Base-by-base conservation (phyloP, 164 flowering plant species). In the Vitis rupestris region DNA sequence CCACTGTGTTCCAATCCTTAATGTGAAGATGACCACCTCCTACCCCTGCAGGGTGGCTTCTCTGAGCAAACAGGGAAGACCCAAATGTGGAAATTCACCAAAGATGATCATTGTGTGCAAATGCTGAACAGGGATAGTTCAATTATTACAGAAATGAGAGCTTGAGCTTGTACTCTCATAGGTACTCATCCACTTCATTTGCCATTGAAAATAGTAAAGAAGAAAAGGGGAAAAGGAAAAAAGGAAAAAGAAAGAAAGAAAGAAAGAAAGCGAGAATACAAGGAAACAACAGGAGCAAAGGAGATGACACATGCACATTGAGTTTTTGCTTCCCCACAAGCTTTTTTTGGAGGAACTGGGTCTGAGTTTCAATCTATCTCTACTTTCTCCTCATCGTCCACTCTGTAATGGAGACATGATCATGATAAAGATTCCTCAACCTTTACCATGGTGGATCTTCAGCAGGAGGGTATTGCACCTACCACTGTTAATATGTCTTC, bases 391-490 rank as follows among this genome's bases (percentile, higher is more conserved):
- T 76, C 55, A 17, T n/a, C 61, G 27, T 29, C 44, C 19, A 27
- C 15, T 30, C 51, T 48, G 15, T 77, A 74, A 77, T 76, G 76
- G 59, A 31, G 77, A 64, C 47, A 64, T 74, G 74, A 50, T 59
- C 29, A 56, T 72, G 72, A 69, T 50, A 56, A 48, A 55, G 52
- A 13, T 69, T 70, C 67, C 73, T 59, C 71, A 66, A 49, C 59
- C 67, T 68, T 63, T 74, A 77, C 60, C 65, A 84, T 82, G 88
- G 78, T 72, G 77, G 84, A 80, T 76, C 74, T 69, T 79, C 81
- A 80, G 65, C 77, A 75, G 53, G 80, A 81, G 29, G 67, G 66
- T 63, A 56, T 54, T 59, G 62, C 78, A 56, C 55, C 78, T 47
- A 17, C 74, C 29, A 17, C 78, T 69, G 13, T n/a, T 49, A 73